Conservation (phyloP, 164 flowering plant species). For the Stephania yunnanensis region DNA sequence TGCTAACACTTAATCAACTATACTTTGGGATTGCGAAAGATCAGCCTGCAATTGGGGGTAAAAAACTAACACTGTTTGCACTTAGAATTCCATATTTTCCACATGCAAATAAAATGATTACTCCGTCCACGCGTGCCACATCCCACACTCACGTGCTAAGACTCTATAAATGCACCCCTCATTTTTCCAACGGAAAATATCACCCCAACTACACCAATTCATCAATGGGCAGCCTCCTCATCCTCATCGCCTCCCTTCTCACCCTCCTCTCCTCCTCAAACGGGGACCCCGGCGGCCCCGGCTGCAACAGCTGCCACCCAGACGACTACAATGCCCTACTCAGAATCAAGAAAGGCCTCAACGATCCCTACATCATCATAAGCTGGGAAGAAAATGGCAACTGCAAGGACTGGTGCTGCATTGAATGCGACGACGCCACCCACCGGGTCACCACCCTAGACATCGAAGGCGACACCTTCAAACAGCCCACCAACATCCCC, state of each 20-base stretch:
- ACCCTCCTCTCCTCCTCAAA: not conserved
- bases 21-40: too few species aligned
- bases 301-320: constrained; percentile 43
- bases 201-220: too few species aligned
- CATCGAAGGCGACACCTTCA: constrained; percentile 26
- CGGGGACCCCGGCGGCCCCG: too few species aligned
- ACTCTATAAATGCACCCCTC: too few species aligned
- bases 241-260: constrained; percentile 10
- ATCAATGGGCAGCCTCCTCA: not conserved
- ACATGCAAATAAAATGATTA: too few species aligned
- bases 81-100: too few species aligned
- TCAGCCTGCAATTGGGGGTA: too few species aligned
- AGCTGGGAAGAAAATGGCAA: constrained; percentile 44
- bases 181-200: too few species aligned
- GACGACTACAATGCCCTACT: constrained; percentile 63
- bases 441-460: constrained; percentile 42
- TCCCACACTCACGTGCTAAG: too few species aligned
- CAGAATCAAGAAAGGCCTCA: constrained; percentile 42
- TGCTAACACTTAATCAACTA: too few species aligned
- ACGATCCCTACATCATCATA: constrained; percentile 54
- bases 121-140: too few species aligned
- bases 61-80: too few species aligned
- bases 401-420: constrained; percentile 59
- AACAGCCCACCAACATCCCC: constrained; percentile 49
- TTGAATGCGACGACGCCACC: constrained; percentile 41